These are phyloP conservation scores for Suillus weaverae DNA, from an alignment of 768 basidiomycete genomes.

Conservation along the genomic window DNA sequence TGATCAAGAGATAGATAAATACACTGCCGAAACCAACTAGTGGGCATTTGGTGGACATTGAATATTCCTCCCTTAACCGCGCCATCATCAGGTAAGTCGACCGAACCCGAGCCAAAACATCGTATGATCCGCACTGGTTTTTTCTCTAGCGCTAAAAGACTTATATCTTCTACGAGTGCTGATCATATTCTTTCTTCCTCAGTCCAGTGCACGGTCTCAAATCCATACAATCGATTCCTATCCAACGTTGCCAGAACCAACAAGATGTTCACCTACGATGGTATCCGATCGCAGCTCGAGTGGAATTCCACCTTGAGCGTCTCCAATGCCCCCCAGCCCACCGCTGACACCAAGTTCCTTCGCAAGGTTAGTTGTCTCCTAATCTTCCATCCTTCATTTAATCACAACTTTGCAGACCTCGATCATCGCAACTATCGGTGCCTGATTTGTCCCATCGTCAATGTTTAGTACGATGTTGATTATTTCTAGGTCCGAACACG, in stretches of 20 bases:
- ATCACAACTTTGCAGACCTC: constrained; percentile 64
- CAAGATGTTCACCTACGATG: constrained; percentile 56
- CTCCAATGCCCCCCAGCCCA: constrained; percentile 65
- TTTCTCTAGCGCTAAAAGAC: constrained; percentile 17
- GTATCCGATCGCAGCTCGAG: constrained; percentile 81
- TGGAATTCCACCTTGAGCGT: constrained; percentile 88
- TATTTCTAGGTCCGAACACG: constrained; percentile 81
- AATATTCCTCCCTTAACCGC: constrained; percentile 3
- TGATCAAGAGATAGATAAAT: constrained; percentile 4
- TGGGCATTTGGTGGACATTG: neutral
- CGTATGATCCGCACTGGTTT: constrained; percentile 12
- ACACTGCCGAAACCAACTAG: neutral
- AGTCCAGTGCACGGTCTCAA: constrained; percentile 11
- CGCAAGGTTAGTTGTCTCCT: constrained; percentile 70
- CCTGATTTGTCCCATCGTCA: constrained; percentile 20
- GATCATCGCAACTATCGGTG: constrained; percentile 98
- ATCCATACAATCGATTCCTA: constrained; percentile 12
- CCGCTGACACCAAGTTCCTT: constrained; percentile 78
- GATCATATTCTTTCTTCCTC: constrained; percentile 11
- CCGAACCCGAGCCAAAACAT: constrained; percentile 5
- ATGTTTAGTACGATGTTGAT: constrained; percentile 9
- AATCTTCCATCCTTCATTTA: constrained; percentile 5
- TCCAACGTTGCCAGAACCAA: constrained; percentile 11
- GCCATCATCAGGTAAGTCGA: constrained; percentile 23
- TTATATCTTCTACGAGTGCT: constrained; percentile 15